Conservation (phyloP, 108 stramenopile genomes). For the Nannochloropsis gaditana region DNA sequence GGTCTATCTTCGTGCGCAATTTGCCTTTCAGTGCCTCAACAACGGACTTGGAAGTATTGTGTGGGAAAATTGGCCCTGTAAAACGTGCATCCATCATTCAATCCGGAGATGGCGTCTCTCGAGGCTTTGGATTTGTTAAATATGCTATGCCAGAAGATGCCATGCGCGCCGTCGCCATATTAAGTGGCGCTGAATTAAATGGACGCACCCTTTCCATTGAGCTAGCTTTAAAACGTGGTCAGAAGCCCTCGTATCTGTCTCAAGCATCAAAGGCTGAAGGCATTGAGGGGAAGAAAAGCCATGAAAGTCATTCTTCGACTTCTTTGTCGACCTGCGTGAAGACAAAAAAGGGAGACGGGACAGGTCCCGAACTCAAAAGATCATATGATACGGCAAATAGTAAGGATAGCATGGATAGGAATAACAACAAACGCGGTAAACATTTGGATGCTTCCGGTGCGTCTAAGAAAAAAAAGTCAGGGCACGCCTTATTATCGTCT, state of each 20-base stretch:
- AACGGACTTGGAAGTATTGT: not conserved
- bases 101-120: not conserved
- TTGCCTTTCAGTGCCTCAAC: conserved; percentile 1
- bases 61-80: not conserved
- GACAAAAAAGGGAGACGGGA: not conserved
- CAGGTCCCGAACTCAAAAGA: not conserved
- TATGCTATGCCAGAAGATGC: not conserved
- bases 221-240: conserved; percentile 3
- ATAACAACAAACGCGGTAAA: conserved; percentile 1
- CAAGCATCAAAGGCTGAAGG: not conserved
- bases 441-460: not conserved
- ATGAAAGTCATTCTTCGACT: not conserved
- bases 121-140: conserved; percentile 6
- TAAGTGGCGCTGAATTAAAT: not conserved
- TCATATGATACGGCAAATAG: not conserved
- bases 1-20: conserved; percentile 7
- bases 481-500: not conserved
- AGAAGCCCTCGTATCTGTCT: not conserved
- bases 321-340: not conserved
- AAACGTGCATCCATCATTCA: conserved; percentile 20
- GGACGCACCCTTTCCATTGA: conserved; percentile 3
- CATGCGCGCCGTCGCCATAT: not conserved
- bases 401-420: not conserved
- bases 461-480: not conserved
- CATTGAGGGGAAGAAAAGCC: not conserved